Conservation (phyloP, 2,329 filamentous ascomycete species). For the Aspergillus ustus region DNA sequence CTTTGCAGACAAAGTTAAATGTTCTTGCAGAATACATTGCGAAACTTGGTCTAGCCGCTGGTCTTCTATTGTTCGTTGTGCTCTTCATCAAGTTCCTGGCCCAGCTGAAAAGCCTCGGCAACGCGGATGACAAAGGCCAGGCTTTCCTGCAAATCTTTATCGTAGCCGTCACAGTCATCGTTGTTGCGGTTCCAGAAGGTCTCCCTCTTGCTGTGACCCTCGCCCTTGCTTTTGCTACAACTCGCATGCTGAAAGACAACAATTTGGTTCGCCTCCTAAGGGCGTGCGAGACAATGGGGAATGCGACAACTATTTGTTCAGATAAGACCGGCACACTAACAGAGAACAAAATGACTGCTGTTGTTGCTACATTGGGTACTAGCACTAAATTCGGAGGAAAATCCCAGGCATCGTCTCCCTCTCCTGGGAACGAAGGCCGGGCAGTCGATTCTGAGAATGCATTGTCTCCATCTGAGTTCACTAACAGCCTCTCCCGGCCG, state of each 20-base stretch:
- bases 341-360: conserved; percentile 66
- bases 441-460: conserved; percentile 43
- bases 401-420: conserved; percentile 30
- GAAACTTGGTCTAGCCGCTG: conserved; percentile 73
- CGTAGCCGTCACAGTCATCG: conserved; percentile 62
- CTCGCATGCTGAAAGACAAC: conserved; percentile 66
- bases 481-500: conserved; percentile 55
- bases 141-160: conserved; percentile 64
- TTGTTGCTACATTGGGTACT: conserved; percentile 60
- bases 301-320: conserved; percentile 66
- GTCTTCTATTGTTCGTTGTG: conserved; percentile 75
- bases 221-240: conserved; percentile 66
- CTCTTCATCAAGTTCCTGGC: conserved; percentile 78
- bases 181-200: conserved; percentile 65
- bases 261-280: conserved; percentile 64
- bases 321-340: conserved; percentile 71
- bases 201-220: conserved; percentile 65
- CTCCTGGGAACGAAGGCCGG: conserved; percentile 31
- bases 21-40: conserved; percentile 78
- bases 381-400: conserved; percentile 50
- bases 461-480: conserved; percentile 59
- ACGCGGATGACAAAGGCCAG: conserved; percentile 58
- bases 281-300: conserved; percentile 68
- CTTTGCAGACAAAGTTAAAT: conserved; percentile 77
- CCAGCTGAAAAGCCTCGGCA: conserved; percentile 57